Base-by-base conservation (phyloP, 1,284 basidiomycete species). In the Fomitopsis schrenkii region DNA sequence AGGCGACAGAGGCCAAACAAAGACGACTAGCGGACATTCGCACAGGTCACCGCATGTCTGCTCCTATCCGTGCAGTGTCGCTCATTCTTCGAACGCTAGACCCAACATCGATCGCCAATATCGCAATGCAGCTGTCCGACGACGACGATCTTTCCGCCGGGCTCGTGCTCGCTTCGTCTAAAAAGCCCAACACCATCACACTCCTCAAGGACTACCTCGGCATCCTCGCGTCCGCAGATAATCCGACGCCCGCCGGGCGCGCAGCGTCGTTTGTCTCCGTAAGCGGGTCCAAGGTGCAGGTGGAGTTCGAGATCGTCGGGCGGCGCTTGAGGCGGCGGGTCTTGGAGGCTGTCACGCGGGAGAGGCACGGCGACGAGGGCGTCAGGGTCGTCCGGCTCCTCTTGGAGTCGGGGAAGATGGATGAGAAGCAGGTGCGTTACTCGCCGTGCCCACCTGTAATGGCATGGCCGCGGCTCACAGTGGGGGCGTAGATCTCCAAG, bases 361-460 rank as follows among this genome's bases (percentile, higher is more conserved):
- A 96, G 67, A 86, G 90, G 66, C 89, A 95, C 71, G 95, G 95
- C n/a, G 81, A 88, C 17, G 86, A 89, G 48, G 95, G 93, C 14
- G 88, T 95, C 2, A 83, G 96, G 41, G 89, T 98, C 58, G 78
- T 98, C 63, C 83, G 91, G 57, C 80, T 98, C 22, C 76, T 99
- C 35, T 75, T 93, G 56, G 87, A 91, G 59, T 89, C 88, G n/a
- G 94, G 94, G n/a, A 97, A 97, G 76, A 88, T 97, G 79, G 94
- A 96, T 64, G 97, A 98, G 75, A 96, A 97, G 72, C 94, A 95
- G 79, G 94, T 93, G 62, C 62, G 83, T 77, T 9, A 5, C 40
- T 5, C 30, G 50, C 54, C 10, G 57, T 8, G 22, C 38, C n/a
- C n/a, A n/a, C n/a, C n/a, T n/a, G n/a, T n/a, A n/a, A n/a, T 41